These are phyloP conservation scores for Sclerotinia sclerotiorum DNA, from an alignment of 2,329 filamentous ascomycete genomes.

Conservation along the genomic window DNA sequence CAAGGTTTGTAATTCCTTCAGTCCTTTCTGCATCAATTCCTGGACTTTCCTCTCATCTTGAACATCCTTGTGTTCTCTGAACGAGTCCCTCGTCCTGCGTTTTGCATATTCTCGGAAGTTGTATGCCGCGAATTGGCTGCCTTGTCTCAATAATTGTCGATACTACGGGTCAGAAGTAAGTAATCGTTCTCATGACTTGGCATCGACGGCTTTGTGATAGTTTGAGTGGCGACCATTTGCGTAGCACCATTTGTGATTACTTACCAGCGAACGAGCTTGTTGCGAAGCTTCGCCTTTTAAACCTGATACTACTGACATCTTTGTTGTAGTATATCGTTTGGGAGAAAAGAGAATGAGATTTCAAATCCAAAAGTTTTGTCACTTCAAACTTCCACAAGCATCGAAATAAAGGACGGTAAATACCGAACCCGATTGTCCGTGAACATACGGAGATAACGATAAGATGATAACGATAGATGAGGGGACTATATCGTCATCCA, in stretches of 20 bases:
- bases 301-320: constrained; percentile 36
- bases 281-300: constrained; percentile 36
- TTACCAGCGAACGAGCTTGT: constrained; percentile 41
- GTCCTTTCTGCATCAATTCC: constrained; percentile 82
- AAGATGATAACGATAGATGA: not conserved
- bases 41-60: constrained; percentile 76
- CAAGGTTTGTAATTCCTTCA: constrained; percentile 83
- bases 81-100: constrained; percentile 86
- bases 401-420: constrained; percentile 18
- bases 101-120: constrained; percentile 98
- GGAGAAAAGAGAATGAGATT: not conserved
- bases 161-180: constrained; percentile 59
- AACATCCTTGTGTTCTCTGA: constrained; percentile 74
- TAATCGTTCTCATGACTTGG: not conserved
- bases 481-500: not conserved
- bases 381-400: constrained; percentile 19
- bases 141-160: constrained; percentile 84
- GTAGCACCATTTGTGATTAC: constrained; percentile 18
- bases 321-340: constrained; percentile 21
- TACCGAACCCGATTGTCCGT: constrained; percentile 10
- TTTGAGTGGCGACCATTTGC: constrained; percentile 16
- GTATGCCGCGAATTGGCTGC: constrained; percentile 85
- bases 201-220: not conserved
- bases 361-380: constrained; percentile 18
- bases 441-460: not conserved